Conservation (phyloP, 169 alveolate genomes). For the Besnoitia besnoiti region DNA sequence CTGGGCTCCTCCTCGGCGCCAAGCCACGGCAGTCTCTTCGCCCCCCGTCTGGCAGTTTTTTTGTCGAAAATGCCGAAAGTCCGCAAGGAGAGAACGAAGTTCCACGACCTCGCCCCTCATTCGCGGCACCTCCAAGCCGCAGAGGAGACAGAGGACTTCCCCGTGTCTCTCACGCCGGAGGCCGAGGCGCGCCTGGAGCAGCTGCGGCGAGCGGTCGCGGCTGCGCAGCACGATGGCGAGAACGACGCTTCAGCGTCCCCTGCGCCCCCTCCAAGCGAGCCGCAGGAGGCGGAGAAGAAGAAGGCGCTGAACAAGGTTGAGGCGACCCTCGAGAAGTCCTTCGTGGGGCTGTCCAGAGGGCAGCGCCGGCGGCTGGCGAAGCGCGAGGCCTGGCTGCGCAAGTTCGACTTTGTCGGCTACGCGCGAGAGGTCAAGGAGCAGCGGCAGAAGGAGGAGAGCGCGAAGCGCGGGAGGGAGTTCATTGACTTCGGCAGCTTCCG, state of each 20-base stretch:
- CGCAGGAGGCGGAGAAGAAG: neutral
- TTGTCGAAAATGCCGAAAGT: conserved; percentile 1
- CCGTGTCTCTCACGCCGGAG: no score
- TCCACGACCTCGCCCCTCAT: neutral
- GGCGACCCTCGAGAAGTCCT: neutral
- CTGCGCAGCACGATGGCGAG: neutral
- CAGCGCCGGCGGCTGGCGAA: conserved; percentile 32
- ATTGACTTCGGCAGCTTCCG: neutral
- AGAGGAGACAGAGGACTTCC: no score
- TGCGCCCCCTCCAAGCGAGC: no score
- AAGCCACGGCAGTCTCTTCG: no score
- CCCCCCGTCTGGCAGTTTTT: neutral
- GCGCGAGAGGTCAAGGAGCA: neutral
- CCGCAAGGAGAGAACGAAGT: neutral
- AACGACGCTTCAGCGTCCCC: neutral
- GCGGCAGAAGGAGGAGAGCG: neutral
- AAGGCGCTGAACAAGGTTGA: neutral
- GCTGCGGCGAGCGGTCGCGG: neutral
- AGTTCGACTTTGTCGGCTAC: conserved; percentile 10
- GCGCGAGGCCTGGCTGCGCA: conserved; percentile 36
- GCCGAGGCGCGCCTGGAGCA: neutral
- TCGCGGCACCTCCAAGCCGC: neutral
- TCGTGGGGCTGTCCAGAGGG: neutral
- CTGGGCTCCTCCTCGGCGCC: no score
- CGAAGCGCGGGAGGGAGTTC: neutral